A percentile compares a stretch with the other conserved stretches of the same genome.
These are phyloP conservation scores for Nakaseomyces uthaithaninus DNA, from an alignment of 1,139 yeast genomes.

Conservation along the genomic window DNA sequence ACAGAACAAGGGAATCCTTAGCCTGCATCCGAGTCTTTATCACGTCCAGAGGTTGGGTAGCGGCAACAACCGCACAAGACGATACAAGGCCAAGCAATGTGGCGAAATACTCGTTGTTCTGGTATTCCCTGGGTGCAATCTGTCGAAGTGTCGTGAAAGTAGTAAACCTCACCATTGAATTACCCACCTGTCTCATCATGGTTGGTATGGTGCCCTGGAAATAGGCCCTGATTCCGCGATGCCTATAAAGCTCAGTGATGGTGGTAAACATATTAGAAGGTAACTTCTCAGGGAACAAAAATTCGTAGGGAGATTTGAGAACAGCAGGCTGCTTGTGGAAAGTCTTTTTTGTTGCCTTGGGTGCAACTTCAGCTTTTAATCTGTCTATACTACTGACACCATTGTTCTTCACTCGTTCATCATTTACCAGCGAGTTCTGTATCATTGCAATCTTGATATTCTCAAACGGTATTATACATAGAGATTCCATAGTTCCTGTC, in stretches of 20 bases:
- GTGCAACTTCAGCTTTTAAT: conserved; percentile 10
- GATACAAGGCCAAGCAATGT: conserved; percentile 50
- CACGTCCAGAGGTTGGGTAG: conserved; percentile 89
- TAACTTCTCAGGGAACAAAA: conserved; percentile 10
- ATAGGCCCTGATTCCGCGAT: conserved; percentile 75
- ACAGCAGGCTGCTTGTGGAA: conserved; percentile 18
- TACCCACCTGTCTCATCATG: conserved; percentile 64
- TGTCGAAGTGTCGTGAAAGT: conserved; percentile 75
- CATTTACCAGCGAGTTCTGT: conserved; percentile 43
- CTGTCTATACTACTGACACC: conserved; percentile 6
- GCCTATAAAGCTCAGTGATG: conserved; percentile 54
- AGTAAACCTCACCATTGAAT: conserved; percentile 77
- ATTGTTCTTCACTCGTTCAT: conserved; percentile 11
- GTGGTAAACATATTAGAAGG: conserved; percentile 38
- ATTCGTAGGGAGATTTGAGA: conserved; percentile 15
- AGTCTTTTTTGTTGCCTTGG: conserved; percentile 14
- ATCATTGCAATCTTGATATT: conserved; percentile 80
- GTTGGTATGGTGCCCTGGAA: conserved; percentile 79
- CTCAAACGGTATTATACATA: conserved; percentile 87
- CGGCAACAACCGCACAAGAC: conserved; percentile 58
- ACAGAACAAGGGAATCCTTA: conserved; percentile 44
- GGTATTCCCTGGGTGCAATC: conserved; percentile 45
- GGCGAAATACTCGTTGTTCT: conserved; percentile 40
- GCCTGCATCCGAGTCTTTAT: conserved; percentile 85
- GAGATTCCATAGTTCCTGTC: conserved; percentile 74